Evolutionary conservation across 768 basidiomycete genomes (phyloP), one percentile per base, ranked within the genome.

Genomic region (Lentinus tigrinus): DNA sequence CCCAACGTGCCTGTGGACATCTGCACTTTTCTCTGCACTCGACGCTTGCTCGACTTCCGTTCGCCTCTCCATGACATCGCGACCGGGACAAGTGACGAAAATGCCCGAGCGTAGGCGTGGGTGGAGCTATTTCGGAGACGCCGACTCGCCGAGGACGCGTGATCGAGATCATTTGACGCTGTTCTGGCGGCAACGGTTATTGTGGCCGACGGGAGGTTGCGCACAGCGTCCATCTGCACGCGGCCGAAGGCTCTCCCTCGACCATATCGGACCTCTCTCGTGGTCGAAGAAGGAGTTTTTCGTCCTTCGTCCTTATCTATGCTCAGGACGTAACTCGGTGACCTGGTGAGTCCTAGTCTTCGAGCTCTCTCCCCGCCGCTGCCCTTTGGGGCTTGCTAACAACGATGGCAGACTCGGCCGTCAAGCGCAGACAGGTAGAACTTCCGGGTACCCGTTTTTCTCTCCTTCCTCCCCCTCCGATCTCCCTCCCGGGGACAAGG

Each of bases 141-240:
- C 40, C 40, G n/a, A n/a, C n/a, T n/a, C n/a, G n/a, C n/a, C 56
- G 48, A 38, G 47, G 52, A 58, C 58, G 21, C 52, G 52, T 59
- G 52, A 54, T 28, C 17, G 46, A 40, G 50, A 43, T 34, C 31
- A 31, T 31, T 31, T 54, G 58, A 54, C 58, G 28, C 40, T 59
- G 10, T 23, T 6, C n/a, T 19, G 43, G 43, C 10, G 43, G 43
- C 43, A 21, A 44, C 43, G 53, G 53, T 40, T 31, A 47, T 39
- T 49, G 11, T 26, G 24, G 17, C 27, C 37, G 17, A 27, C 14
- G 48, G 37, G 31, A 27, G 49, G 31, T 55, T 60, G 21, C 43
- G 47, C 47, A 43, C 34, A 59, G 52, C 58, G 46, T 49, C 48
- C 58, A 59, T 59, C 58, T 59, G 52, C 58, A 59, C 58, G 58